phyloP scores from a whole-genome alignment of 1,284 basidiomycete species.

The Trichosporon asahii region DNA sequence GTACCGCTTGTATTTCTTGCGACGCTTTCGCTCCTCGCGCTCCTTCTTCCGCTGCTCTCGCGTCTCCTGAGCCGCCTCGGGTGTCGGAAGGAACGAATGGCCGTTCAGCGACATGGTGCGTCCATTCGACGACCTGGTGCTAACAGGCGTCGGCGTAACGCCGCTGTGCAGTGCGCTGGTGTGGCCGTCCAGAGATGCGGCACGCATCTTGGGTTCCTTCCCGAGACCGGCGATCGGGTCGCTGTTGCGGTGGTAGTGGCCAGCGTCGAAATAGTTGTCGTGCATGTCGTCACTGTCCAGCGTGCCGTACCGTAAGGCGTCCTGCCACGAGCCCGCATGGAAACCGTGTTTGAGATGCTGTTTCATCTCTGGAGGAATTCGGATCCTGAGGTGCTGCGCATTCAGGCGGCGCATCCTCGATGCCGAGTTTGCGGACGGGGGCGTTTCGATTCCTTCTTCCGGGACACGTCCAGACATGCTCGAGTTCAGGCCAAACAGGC shows the following conservation, averaged over 20 bases:
- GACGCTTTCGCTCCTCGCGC: constrained; percentile 10
- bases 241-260: neutral
- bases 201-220: neutral
- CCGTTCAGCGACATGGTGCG: neutral
- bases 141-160: neutral
- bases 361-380: constrained; percentile 35
- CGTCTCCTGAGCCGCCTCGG: neutral
- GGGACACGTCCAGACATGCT: constrained; percentile 6
- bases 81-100: neutral
- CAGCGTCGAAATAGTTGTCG: neutral
- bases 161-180: neutral
- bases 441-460: constrained; percentile 16
- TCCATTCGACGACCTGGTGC: constrained; percentile 2
- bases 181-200: neutral
- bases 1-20: constrained; percentile 6
- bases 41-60: neutral
- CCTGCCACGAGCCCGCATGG: constrained; percentile 48
- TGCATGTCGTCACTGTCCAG: constrained; percentile 9
- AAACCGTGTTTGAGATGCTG: constrained; percentile 41
- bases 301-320: constrained; percentile 36
- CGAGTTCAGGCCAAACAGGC: constrained; percentile 13
- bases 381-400: constrained; percentile 30
- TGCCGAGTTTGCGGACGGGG: neutral
- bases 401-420: constrained; percentile 13
- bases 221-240: neutral